phyloP scores from a whole-genome alignment of 768 basidiomycete genomes.

The Suillus luteus region DNA sequence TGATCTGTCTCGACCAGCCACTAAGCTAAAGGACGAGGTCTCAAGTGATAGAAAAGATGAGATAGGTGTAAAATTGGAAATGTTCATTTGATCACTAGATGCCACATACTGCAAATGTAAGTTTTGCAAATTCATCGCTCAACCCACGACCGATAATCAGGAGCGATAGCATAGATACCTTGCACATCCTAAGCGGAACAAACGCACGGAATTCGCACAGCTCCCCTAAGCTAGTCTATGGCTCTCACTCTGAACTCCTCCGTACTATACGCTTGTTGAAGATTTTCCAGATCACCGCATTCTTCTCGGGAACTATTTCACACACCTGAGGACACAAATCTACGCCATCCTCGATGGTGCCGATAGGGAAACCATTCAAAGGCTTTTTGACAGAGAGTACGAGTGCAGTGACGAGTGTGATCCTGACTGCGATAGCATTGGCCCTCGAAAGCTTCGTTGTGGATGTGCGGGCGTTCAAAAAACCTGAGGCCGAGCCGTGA shows the following conservation, averaged over 20 bases:
- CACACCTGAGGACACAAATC: conserved; percentile 38
- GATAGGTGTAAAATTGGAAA: too few species aligned
- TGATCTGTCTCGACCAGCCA: background rate
- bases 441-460: conserved; percentile 32
- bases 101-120: too few species aligned
- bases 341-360: conserved; percentile 1
- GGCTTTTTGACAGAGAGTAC: conserved; percentile 17
- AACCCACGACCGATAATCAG: too few species aligned
- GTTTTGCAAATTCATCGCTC: too few species aligned
- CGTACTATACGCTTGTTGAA: conserved; percentile 34
- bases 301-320: conserved; percentile 35
- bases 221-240: conserved; percentile 40
- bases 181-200: background rate
- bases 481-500: too few species aligned
- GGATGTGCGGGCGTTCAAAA: background rate
- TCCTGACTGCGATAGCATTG: conserved; percentile 13
- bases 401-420: conserved; percentile 17
- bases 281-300: conserved; percentile 34
- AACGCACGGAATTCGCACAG: conserved; percentile 45
- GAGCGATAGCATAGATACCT: background rate
- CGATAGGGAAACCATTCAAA: background rate
- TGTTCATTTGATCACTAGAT: too few species aligned
- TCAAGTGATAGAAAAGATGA: background rate
- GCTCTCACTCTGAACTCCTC: conserved; percentile 39
- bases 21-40: background rate